phyloP scores from a whole-genome alignment of 805 yeast genomes.

The Lachancea thermotolerans region DNA sequence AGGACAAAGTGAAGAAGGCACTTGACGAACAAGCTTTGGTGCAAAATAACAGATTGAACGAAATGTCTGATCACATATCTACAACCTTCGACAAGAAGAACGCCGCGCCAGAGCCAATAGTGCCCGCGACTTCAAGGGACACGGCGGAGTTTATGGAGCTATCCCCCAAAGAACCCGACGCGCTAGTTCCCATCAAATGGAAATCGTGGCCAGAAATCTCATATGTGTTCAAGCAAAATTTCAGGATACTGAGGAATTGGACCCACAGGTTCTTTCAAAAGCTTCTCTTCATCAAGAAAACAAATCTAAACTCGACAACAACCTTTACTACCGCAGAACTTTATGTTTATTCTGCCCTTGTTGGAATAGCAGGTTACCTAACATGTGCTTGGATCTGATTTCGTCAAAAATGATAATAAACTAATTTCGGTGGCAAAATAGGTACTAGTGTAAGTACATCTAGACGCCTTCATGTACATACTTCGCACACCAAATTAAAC shows the following conservation, averaged over 20 bases:
- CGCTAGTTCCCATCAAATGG: not conserved
- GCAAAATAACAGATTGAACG: constrained; percentile 27
- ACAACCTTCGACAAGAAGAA: not conserved
- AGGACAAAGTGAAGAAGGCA: constrained; percentile 60
- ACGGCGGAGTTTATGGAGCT: not conserved
- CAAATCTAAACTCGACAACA: constrained; percentile 4
- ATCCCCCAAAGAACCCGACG: not conserved
- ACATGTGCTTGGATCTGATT: constrained; percentile 5
- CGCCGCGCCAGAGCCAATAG: not conserved
- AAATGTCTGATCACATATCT: constrained; percentile 11
- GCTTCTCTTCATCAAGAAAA: not conserved
- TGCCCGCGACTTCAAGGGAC: not conserved
- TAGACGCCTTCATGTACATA: not conserved
- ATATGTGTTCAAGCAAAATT: not conserved
- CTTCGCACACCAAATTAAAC: not conserved
- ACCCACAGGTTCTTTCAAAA: not conserved
- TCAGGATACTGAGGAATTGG: constrained; percentile 1
- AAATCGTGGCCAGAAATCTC: not conserved
- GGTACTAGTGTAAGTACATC: not conserved
- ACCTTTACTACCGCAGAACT: constrained; percentile 13
- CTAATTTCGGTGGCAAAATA: constrained; percentile 15
- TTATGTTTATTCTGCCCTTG: constrained; percentile 8
- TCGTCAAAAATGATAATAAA: not conserved
- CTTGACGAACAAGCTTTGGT: constrained; percentile 33
- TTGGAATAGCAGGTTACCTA: not conserved